Evolutionary conservation across 306 rosid species (phyloP).

Genomic region (Ammopiptanthus mongolicus): DNA sequence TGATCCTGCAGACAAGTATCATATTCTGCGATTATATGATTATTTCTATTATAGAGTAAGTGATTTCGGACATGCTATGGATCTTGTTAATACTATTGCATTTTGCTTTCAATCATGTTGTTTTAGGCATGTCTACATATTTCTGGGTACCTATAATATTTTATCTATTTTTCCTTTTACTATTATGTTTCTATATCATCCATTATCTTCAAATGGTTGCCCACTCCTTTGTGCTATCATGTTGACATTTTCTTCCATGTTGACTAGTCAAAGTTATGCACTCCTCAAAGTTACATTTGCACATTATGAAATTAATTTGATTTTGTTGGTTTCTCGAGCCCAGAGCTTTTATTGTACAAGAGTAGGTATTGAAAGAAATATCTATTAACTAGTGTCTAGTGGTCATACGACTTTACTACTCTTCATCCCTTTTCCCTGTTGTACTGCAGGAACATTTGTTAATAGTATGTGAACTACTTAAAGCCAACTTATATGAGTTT

Average conservation of each 20-base stretch:
- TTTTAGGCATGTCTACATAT: constrained; percentile 1
- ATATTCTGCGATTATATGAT: constrained; percentile 92
- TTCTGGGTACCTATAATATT: neutral
- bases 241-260: neutral
- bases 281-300: neutral
- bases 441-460: constrained; percentile 86
- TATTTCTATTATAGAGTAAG: constrained; percentile 95
- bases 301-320: neutral
- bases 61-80: constrained; percentile 18
- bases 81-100: neutral
- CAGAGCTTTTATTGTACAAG: neutral
- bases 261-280: neutral
- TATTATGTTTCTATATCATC: neutral
- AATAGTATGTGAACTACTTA: constrained; percentile 94
- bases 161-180: neutral
- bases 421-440: constrained; percentile 1
- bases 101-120: constrained; percentile 8
- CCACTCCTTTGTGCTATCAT: neutral
- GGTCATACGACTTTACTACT: neutral
- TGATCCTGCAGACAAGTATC: constrained; percentile 94
- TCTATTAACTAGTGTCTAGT: neutral
- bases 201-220: neutral
- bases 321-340: neutral
- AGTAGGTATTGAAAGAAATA: neutral
- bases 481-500: constrained; percentile 95